phyloP scores from a whole-genome alignment of 2,329 filamentous ascomycete genomes.

The Chalara sp. region DNA sequence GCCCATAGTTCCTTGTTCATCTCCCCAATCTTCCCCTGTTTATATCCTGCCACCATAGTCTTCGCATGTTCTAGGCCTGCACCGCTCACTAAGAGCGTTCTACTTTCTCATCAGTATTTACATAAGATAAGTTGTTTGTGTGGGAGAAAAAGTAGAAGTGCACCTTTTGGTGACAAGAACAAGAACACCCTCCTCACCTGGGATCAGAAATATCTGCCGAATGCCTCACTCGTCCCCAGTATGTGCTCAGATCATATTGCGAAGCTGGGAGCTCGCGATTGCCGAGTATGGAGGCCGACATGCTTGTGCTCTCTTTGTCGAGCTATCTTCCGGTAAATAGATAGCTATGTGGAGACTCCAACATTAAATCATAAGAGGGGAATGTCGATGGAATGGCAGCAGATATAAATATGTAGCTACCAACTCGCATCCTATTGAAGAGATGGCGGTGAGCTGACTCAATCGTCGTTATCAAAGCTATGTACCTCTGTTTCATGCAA shows the following conservation, averaged over 20 bases:
- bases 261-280: constrained; percentile 81
- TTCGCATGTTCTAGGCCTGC: constrained; percentile 82
- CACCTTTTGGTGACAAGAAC: constrained; percentile 19
- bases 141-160: constrained; percentile 2
- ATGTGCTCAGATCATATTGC: constrained; percentile 86
- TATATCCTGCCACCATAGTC: constrained; percentile 73
- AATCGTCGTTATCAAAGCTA: too few relatives aligned
- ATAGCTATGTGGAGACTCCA: too few relatives aligned
- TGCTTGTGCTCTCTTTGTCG: constrained; percentile 23
- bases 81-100: constrained; percentile 76
- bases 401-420: too few relatives aligned
- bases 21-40: constrained; percentile 67
- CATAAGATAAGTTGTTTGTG: neutral
- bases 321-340: too few relatives aligned
- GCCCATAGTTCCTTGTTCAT: constrained; percentile 92
- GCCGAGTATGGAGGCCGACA: constrained; percentile 62
- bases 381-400: too few relatives aligned
- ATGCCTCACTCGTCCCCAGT: constrained; percentile 91
- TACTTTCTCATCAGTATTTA: constrained; percentile 32
- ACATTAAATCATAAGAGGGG: too few relatives aligned
- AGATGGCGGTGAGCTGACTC: too few relatives aligned
- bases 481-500: too few relatives aligned
- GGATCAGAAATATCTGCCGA: constrained; percentile 87
- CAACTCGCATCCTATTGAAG: too few relatives aligned
- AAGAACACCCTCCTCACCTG: constrained; percentile 57